Evolutionary conservation across 805 yeast species (phyloP).

Genomic region (Ogataea nitratoaversa): DNA sequence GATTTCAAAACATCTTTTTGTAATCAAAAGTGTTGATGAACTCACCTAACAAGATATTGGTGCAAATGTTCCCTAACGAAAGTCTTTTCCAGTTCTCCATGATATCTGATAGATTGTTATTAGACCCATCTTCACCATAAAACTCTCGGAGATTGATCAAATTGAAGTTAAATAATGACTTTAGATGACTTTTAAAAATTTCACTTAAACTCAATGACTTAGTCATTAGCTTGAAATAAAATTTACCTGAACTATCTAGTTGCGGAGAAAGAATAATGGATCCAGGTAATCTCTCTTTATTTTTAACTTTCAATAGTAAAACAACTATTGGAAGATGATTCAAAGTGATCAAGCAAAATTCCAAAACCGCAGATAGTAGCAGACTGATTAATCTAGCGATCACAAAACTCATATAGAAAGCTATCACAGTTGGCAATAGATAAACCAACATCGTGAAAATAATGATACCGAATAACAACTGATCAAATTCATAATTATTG

Average conservation of each 20-base stretch:
- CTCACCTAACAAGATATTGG: slow-evolving; percentile 26
- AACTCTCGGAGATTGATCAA: slow-evolving; percentile 19
- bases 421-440: slow-evolving; percentile 80
- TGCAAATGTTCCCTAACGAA: slow-evolving; percentile 17
- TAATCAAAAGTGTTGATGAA: slow-evolving; percentile 28
- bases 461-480: slow-evolving; percentile 81
- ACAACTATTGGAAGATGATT: slow-evolving; percentile 90
- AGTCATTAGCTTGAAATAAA: slow-evolving; percentile 22
- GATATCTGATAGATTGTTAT: slow-evolving; percentile 10
- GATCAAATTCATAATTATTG: slow-evolving; percentile 80
- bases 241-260: not conserved
- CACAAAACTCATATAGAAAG: slow-evolving; percentile 77
- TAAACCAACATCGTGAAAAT: slow-evolving; percentile 76
- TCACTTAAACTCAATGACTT: slow-evolving; percentile 25
- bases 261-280: slow-evolving; percentile 38
- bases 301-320: slow-evolving; percentile 71
- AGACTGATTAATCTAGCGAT: slow-evolving; percentile 50
- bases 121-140: slow-evolving; percentile 2
- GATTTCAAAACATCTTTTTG: slow-evolving; percentile 26
- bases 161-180: slow-evolving; percentile 28
- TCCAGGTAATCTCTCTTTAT: slow-evolving; percentile 60
- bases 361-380: slow-evolving; percentile 45
- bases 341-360: slow-evolving; percentile 55
- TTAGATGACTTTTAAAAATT: slow-evolving; percentile 26
- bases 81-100: slow-evolving; percentile 25